Evolutionary conservation across 768 basidiomycete genomes (phyloP).

Genomic region (Serendipita sp.): DNA sequence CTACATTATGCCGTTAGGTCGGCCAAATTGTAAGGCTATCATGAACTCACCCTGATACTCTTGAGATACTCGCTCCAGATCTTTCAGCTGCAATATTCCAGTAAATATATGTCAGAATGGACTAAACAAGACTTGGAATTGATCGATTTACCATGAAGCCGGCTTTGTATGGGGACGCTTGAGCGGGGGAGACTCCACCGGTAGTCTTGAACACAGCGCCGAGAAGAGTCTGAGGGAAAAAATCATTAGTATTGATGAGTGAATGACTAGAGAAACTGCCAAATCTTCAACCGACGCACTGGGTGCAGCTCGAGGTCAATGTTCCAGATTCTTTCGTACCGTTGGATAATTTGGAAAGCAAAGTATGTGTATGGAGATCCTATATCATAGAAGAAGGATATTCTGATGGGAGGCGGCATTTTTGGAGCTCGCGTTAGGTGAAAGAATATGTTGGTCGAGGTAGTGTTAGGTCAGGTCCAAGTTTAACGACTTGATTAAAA

Average conservation of each 20-base stretch:
- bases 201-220: neutral
- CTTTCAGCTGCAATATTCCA: neutral
- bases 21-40: neutral
- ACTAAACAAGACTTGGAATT: too few relatives aligned
- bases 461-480: too few relatives aligned
- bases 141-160: neutral
- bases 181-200: neutral
- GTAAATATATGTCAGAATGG: too few relatives aligned
- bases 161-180: neutral
- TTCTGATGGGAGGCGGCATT: neutral
- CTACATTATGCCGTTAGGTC: neutral
- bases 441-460: too few relatives aligned
- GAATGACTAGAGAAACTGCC: neutral
- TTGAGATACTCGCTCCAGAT: neutral
- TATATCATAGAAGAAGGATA: neutral
- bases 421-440: too few relatives aligned
- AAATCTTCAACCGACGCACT: neutral
- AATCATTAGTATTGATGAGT: neutral
- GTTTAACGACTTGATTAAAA: too few relatives aligned
- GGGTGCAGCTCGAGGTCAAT: neutral
- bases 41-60: neutral
- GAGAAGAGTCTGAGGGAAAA: neutral
- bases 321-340: constrained; percentile 6
- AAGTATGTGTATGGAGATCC: constrained; percentile 4
- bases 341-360: neutral